Evolutionary conservation across 768 basidiomycete genomes (phyloP).

Genomic region (Leccinellum rugosiceps): DNA sequence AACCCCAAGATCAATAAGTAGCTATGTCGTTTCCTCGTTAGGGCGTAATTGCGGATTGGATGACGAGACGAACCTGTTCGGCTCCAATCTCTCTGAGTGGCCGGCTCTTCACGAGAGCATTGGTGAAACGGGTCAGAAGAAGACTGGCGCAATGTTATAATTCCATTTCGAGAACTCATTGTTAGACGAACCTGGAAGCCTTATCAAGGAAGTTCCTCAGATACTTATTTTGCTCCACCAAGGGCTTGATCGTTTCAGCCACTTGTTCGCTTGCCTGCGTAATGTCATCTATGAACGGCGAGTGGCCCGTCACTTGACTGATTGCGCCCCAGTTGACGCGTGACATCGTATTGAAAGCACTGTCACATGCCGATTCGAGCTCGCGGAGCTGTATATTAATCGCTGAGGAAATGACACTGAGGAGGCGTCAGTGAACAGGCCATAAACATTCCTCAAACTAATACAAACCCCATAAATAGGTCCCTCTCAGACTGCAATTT

Average conservation of each 20-base stretch:
- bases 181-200: conserved; percentile 66
- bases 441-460: neutral
- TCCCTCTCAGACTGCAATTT: conserved; percentile 85
- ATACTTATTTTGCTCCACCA: conserved; percentile 94
- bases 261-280: conserved; percentile 73
- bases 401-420: conserved; percentile 79
- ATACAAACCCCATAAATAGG: conserved; percentile 80
- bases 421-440: neutral
- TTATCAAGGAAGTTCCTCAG: conserved; percentile 92
- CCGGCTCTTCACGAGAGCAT: conserved; percentile 83
- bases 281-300: conserved; percentile 76
- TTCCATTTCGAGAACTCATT: neutral
- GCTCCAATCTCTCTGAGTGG: conserved; percentile 92
- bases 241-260: conserved; percentile 69
- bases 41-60: neutral
- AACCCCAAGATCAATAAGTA: conserved; percentile 87
- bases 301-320: conserved; percentile 85
- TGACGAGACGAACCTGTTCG: conserved; percentile 65
- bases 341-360: conserved; percentile 71
- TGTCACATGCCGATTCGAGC: conserved; percentile 81
- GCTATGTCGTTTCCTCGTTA: conserved; percentile 37
- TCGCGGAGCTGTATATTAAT: conserved; percentile 80
- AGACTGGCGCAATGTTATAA: conserved; percentile 46
- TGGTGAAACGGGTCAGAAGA: conserved; percentile 83
- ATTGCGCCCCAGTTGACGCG: conserved; percentile 75